Base-by-base conservation (phyloP, 495 filamentous ascomycete genomes). In the Hyphodiscus hymeniophilus region DNA sequence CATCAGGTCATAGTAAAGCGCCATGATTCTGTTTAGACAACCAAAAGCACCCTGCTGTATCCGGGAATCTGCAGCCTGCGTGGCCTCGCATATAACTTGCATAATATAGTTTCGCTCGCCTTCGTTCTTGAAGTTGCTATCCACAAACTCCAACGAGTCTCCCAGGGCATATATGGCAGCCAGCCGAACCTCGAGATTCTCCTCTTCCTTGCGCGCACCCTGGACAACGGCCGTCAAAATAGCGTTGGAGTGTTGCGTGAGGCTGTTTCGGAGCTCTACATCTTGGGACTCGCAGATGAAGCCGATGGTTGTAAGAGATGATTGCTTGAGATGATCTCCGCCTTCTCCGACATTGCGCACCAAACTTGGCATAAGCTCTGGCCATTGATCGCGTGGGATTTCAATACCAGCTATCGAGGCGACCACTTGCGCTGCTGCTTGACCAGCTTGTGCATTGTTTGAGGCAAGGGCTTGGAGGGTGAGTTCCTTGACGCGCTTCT, bases 21-120 rank as follows among this genome's bases (percentile, higher is more conserved):
- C 85, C 92, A 98, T 98, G 64, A 98, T 95, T 59, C 90, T 80
- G 77, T 97, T 97, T 60, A 98, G 66, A 62, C 94, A 98, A 47
- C 91, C 92, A 60, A 94, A 98, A 12, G 94, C 87, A 49, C 87
- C 89, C 56, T 94, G 87, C 62, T 96, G 90, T 68, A 97, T 90
- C 58, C 89, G 80, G 46, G 75, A 75, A 66, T 98, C 91, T 2
- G 79, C 67, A 50, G 88, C 87, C 67, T 97, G 94, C 41, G 94
- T 97, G 45, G 94, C 94, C 71, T 98, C 92, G 68, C 92, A 98
- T 58, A 98, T 85, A 54, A 98, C 92, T 70, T 98, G 92, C 92
- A 98, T 98, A 61, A 98, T 98, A 71, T 97, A 97, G 70, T 98
- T 97, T 31, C 92, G 81, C 71, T 98, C 92, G 54, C 91, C 92